phyloP scores from a whole-genome alignment of 2,329 filamentous ascomycete species.

The Aureobasidium lini region DNA sequence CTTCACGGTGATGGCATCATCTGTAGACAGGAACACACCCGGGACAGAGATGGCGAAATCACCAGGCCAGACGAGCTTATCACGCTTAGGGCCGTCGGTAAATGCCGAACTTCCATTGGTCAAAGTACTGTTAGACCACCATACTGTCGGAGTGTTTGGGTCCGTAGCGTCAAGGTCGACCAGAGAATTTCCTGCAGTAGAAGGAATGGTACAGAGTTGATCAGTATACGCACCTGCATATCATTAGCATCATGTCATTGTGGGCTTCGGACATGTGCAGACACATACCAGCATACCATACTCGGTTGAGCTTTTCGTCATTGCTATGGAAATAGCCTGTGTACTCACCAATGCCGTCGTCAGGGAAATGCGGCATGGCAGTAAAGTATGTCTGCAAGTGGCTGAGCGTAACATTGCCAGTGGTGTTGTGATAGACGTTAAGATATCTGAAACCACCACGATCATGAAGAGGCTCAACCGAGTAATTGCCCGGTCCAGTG shows the following conservation, averaged over 20 bases:
- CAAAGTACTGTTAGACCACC: conserved; percentile 36
- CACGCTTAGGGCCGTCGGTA: conserved; percentile 52
- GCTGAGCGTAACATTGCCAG: conserved; percentile 31
- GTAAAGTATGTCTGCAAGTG: conserved; percentile 37
- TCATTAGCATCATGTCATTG: neutral
- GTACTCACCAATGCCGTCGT: conserved; percentile 21
- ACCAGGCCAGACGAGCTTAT: conserved; percentile 54
- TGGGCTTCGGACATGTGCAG: neutral
- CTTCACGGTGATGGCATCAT: conserved; percentile 26
- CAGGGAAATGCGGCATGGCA: conserved; percentile 36
- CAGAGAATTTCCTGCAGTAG: conserved; percentile 28
- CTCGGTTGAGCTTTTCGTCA: conserved; percentile 36
- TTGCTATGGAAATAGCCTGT: conserved; percentile 36
- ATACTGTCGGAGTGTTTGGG: conserved; percentile 24
- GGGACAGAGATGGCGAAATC: conserved; percentile 54
- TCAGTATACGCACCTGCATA: conserved; percentile 4
- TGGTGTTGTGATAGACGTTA: conserved; percentile 37
- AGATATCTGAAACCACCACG: conserved; percentile 42
- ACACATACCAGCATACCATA: conserved; percentile 35
- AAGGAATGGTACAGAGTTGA: conserved; percentile 13
- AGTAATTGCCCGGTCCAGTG: conserved; percentile 33
- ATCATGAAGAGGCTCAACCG: conserved; percentile 33
- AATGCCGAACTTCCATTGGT: conserved; percentile 31
- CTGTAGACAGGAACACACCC: conserved; percentile 47
- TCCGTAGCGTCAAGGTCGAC: conserved; percentile 23